A percentile compares a stretch with the other conserved stretches of the same genome.
Evolutionary conservation across 2,329 filamentous ascomycete genomes (phyloP).

Genomic region (Phialemoniopsis sp.): DNA sequence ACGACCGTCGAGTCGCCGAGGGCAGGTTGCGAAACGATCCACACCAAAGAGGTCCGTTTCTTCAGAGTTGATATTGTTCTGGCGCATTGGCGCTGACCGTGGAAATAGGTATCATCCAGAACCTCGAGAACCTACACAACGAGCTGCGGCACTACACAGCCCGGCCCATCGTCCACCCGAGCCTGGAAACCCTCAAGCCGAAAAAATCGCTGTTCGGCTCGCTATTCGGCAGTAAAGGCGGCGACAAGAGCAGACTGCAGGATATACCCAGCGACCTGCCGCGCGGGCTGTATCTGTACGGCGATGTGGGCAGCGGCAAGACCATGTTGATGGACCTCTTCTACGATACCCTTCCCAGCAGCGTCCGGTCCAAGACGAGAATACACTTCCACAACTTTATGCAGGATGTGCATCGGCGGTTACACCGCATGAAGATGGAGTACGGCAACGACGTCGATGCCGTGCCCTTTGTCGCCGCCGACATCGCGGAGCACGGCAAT

Average conservation of each 20-base stretch:
- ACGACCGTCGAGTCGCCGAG: conserved; percentile 72
- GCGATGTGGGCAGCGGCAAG: conserved; percentile 95
- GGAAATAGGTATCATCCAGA: conserved; percentile 73
- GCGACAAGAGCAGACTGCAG: conserved; percentile 15
- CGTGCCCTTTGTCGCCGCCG: conserved; percentile 88
- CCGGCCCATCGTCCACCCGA: conserved; percentile 72
- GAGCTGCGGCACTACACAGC: conserved; percentile 72
- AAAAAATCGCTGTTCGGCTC: conserved; percentile 55
- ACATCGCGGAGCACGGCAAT: conserved; percentile 79
- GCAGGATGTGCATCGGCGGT: conserved; percentile 90
- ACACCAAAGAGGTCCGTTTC: conserved; percentile 74
- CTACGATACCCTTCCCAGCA: conserved; percentile 81
- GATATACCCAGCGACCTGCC: conserved; percentile 71
- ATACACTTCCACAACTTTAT: conserved; percentile 99
- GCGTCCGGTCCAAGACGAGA: conserved; percentile 77
- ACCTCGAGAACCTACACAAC: conserved; percentile 83
- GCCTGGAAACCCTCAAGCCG: conserved; percentile 63
- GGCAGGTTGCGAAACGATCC: conserved; percentile 80
- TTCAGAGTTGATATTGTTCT: conserved; percentile 8
- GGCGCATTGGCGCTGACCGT: not conserved
- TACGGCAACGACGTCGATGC: conserved; percentile 88
- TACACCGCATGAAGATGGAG: conserved; percentile 86
- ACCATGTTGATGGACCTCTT: conserved; percentile 99
- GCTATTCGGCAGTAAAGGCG: conserved; percentile 51
- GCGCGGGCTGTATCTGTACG: conserved; percentile 88